Evolutionary conservation across 2,329 filamentous ascomycete genomes (phyloP).

Genomic region (Xylariaceae sp.): DNA sequence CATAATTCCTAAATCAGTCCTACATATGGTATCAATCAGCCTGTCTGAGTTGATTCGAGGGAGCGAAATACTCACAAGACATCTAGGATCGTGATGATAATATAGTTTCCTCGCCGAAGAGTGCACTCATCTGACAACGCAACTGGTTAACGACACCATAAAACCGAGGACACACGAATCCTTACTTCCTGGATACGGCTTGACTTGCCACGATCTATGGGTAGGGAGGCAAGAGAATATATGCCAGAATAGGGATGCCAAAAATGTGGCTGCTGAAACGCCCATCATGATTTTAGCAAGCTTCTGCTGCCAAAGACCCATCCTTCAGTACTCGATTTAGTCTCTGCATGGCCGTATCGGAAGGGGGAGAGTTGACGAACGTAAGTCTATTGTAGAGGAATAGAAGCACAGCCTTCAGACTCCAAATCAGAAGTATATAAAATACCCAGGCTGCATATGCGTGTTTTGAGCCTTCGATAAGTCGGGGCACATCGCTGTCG

Average conservation of each 20-base stretch:
- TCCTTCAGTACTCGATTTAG: not conserved
- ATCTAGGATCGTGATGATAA: constrained; percentile 7
- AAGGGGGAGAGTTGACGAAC: constrained; percentile 21
- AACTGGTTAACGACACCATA: no score
- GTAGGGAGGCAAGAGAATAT: constrained; percentile 35
- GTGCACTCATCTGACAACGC: constrained; percentile 26
- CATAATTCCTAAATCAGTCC: constrained; percentile 27
- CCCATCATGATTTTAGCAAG: constrained; percentile 27
- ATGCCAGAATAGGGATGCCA: constrained; percentile 35
- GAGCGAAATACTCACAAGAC: not conserved
- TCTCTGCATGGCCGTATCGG: not conserved
- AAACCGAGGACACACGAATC: not conserved
- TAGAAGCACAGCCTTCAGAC: constrained; percentile 37
- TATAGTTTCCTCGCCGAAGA: constrained; percentile 26
- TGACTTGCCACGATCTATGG: constrained; percentile 37
- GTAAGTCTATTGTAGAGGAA: constrained; percentile 37
- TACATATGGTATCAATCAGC: constrained; percentile 1
- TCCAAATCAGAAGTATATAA: constrained; percentile 40
- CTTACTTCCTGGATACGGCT: constrained; percentile 34
- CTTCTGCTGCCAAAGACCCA: constrained; percentile 32
- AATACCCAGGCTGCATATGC: constrained; percentile 40
- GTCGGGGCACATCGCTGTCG: constrained; percentile 25
- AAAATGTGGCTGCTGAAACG: constrained; percentile 32
- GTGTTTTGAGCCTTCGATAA: constrained; percentile 35
- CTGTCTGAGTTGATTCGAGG: no score